These are phyloP conservation scores for Dichotomocladium elegans DNA, from an alignment of 371 early-diverging fungal genomes.

Conservation along the genomic window DNA sequence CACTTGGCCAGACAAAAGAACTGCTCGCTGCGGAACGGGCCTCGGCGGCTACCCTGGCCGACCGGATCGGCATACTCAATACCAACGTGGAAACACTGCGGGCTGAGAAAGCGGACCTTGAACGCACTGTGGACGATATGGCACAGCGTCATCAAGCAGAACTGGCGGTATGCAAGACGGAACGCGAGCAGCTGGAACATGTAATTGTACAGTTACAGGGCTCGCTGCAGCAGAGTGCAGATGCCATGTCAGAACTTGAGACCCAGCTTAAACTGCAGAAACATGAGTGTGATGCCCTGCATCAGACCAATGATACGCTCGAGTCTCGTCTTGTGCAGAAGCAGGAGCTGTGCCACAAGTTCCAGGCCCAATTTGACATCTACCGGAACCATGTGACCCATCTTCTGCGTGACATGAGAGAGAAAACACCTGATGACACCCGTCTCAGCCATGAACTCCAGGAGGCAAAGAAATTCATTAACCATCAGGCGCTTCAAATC, in stretches of 20 bases:
- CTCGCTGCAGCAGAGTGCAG: neutral
- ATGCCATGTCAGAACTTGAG: neutral
- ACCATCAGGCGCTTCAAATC: conserved; percentile 27
- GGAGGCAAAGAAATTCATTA: conserved; percentile 37
- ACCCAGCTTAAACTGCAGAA: conserved; percentile 4
- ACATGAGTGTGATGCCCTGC: conserved; percentile 3
- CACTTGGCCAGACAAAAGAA: conserved; percentile 3
- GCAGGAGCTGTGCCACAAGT: neutral
- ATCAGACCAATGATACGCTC: conserved; percentile 6
- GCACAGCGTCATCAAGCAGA: conserved; percentile 1
- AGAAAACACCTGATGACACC: conserved; percentile 11
- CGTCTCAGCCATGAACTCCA: conserved; percentile 19
- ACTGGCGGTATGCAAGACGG: conserved; percentile 1
- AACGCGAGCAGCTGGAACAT: conserved; percentile 5
- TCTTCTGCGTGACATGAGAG: conserved; percentile 16
- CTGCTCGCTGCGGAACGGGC: conserved; percentile 6
- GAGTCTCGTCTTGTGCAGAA: conserved; percentile 1
- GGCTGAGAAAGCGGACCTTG: conserved; percentile 2
- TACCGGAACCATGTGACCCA: conserved; percentile 13
- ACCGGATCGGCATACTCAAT: neutral
- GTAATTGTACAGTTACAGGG: conserved; percentile 4
- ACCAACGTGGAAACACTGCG: neutral
- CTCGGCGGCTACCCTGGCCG: neutral
- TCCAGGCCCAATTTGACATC: conserved; percentile 19
- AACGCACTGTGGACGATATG: conserved; percentile 3